A percentile compares a stretch with the other conserved stretches of the same genome.
Conservation (phyloP, 2,329 filamentous ascomycete genomes). For the Camptophora hylomeconis region DNA sequence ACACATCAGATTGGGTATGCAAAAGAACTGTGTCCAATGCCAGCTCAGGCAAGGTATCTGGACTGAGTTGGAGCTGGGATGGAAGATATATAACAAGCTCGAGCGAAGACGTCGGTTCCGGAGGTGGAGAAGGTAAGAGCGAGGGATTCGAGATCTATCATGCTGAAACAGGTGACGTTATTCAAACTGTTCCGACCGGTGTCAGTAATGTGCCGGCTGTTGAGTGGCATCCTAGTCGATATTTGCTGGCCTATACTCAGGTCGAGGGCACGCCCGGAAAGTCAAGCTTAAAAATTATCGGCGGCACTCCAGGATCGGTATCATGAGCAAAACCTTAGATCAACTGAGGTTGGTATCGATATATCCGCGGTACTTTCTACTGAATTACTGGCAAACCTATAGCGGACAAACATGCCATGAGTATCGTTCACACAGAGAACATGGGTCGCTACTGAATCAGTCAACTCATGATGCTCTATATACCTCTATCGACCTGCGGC, state of each 20-base stretch:
- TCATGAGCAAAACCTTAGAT: too few species aligned
- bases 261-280: conserved; percentile 26
- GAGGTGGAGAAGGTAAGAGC: conserved; percentile 19
- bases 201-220: conserved; percentile 32
- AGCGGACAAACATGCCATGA: too few species aligned
- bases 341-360: too few species aligned
- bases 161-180: conserved; percentile 35
- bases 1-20: conserved; percentile 39
- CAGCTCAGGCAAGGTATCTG: conserved; percentile 32
- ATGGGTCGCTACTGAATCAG: too few species aligned
- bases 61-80: conserved; percentile 38
- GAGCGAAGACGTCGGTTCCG: conserved; percentile 32
- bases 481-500: too few species aligned
- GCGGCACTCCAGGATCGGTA: too few species aligned
- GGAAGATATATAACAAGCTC: conserved; percentile 35
- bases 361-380: too few species aligned
- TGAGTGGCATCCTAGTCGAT: conserved; percentile 37
- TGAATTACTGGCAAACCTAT: too few species aligned
- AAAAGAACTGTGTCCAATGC: conserved; percentile 32
- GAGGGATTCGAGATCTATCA: conserved; percentile 37
- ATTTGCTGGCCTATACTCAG: conserved; percentile 37
- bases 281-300: conserved; percentile 35
- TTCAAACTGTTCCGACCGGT: conserved; percentile 31
- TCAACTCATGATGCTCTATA: too few species aligned
- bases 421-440: too few species aligned